Base-by-base conservation (phyloP, 805 yeast species). In the Myxozyma lipomycoides region DNA sequence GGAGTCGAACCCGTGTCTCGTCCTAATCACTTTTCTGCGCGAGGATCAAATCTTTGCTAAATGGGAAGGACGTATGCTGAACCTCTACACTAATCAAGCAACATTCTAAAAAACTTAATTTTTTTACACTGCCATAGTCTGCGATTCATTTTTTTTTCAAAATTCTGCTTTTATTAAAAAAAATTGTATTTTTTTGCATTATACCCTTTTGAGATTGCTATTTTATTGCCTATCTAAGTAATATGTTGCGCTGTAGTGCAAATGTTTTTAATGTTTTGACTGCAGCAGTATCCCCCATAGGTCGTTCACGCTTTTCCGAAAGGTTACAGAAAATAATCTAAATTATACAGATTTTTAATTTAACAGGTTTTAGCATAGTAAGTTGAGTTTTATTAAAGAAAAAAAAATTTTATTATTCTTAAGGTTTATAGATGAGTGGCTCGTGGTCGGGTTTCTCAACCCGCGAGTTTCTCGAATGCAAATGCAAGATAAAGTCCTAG, bases 401-500 rank as follows among this genome's bases (percentile, higher is more conserved):
- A 9, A 28, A 28, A 28, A 12, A 28, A 9, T 28, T 28, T 7
- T 12, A 28, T 9, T 7, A 28, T 28, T 9, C 12, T 28, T 28
- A 28, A 28, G 12, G 12, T 9, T 9, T 9, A 28, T 7, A 12
- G 32, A 7, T 12, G 32, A 12, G 32, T 7, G 32, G 32, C 12
- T 12, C 32, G 32, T 28, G 32, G 32, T 28, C 12, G 32, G 7
- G 32, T 40, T 10, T 15, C 39, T 41, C 35, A 52, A 4, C 56
- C 55, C 4, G 56, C 56, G 19, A 48, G 37, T 38, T 56, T 56
- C 41, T 54, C 58, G 26, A 56, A 56, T 34, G 60, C 60, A 37
- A 56, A 56, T 22, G 60, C 60, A 12, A 52, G 44, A 43, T 56
- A 56, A 43, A 56, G 46, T 10, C 54, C 49, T 50, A 30, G 73